Percentiles rank a stretch among this genome's conserved stretches.
Conservation (phyloP, 225 moss, liverwort and hornwort genomes). For the Sphagnum contortum region DNA sequence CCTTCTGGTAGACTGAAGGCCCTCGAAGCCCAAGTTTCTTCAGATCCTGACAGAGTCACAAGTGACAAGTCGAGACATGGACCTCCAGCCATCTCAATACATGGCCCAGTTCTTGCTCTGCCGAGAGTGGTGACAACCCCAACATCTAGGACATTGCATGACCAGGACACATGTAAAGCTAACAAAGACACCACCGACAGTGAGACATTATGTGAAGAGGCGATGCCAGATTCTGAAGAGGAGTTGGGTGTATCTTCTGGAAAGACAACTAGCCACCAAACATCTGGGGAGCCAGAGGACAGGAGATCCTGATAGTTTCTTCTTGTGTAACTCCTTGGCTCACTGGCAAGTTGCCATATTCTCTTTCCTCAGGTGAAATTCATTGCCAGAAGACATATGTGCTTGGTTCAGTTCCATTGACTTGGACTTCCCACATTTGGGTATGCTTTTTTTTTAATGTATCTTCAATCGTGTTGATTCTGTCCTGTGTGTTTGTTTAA, state of each 20-base stretch:
- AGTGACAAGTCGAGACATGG: slow-evolving; percentile 6
- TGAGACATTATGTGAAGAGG: slow-evolving; percentile 18
- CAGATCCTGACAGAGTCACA: slow-evolving; percentile 11
- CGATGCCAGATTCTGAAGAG: slow-evolving; percentile 18
- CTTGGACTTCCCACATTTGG: too few relatives aligned
- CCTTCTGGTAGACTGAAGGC: not conserved
- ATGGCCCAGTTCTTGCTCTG: slow-evolving; percentile 15
- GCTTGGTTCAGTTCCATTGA: too few relatives aligned
- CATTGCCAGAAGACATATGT: too few relatives aligned
- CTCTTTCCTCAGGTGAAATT: too few relatives aligned
- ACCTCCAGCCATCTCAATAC: slow-evolving; percentile 10
- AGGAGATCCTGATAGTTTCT: too few relatives aligned
- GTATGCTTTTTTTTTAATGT: too few relatives aligned
- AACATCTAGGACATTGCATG: slow-evolving; percentile 13
- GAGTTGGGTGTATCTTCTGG: slow-evolving; percentile 21
- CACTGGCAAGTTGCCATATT: too few relatives aligned
- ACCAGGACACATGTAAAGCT: not conserved
- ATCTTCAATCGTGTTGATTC: too few relatives aligned
- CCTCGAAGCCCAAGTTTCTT: slow-evolving; percentile 2
- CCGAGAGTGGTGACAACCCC: slow-evolving; percentile 13
- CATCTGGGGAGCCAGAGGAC: slow-evolving; percentile 1
- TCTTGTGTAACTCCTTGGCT: too few relatives aligned
- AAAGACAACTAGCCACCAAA: slow-evolving; percentile 13
- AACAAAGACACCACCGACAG: slow-evolving; percentile 2
- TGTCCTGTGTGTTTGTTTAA: too few relatives aligned